Evolutionary conservation across 1,139 yeast species (phyloP), one percentile per base, ranked within the genome.

Genomic region (Keqinozyma sinolaborantium): DNA sequence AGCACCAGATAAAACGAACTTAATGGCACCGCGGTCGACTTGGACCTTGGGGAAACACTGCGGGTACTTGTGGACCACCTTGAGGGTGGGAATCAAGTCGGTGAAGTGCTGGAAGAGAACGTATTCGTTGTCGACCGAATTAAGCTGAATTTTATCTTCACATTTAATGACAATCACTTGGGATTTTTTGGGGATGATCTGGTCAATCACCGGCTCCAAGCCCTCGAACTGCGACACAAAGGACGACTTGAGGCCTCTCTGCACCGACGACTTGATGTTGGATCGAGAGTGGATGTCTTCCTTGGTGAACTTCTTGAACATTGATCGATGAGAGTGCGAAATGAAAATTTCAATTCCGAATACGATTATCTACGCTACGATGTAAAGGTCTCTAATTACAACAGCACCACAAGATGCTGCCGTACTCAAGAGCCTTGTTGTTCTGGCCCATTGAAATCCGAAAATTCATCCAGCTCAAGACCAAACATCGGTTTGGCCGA

Each of bases 21-120:
- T 90, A 53, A 90, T 88, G 31, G 97, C 98, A 36, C 98, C 98
- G 56, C 97, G 74, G 53, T 90, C 98, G 8, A 90, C 97, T 50
- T 82, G 85, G 23, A 90, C 95, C 27, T 75, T 66, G 21, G 97
- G 97, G 61, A 90, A 88, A 24, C 81, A 76, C 7, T 73, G 70
- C 5, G 95, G 95, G 50, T 79, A 85, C 55, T 81, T 80, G 60
- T 90, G 97, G 18, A 90, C 88, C 13, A 86, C 62, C 45, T 70
- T 73, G 44, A 90, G 68, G 23, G 87, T 65, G 11, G 97, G 97
- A 37, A 86, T 73, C 45, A 87, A 60, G 41, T 84, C 96, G 51
- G 86, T 86, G 44, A 84, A 88, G 45, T 84, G 84, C 58, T 90
- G 96, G 57, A 79, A 83, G 45, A 85, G 75, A 8, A 86, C 73